Conservation (phyloP, 306 rosid species). For the Corylus heterophylla region DNA sequence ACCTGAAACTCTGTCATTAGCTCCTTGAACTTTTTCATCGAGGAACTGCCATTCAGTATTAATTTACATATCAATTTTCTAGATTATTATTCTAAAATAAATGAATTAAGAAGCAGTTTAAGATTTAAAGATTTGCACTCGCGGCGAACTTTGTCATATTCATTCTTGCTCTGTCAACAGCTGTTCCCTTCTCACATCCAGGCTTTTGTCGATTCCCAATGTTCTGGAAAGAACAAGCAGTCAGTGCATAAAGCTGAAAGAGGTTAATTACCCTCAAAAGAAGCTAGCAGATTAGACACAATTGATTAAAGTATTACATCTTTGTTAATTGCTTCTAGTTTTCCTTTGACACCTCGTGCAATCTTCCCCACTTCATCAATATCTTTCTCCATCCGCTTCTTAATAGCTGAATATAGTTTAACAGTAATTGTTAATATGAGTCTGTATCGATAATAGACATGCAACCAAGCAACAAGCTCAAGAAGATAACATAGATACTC, state of each 20-base stretch:
- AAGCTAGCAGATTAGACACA: slow-evolving; percentile 17
- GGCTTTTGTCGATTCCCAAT: slow-evolving; percentile 77
- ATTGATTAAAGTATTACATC: slow-evolving; percentile 55
- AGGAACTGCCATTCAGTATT: slow-evolving; percentile 55
- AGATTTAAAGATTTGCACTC: slow-evolving; percentile 18
- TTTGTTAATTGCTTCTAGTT: slow-evolving; percentile 77
- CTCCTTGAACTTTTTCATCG: slow-evolving; percentile 83
- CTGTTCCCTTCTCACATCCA: slow-evolving; percentile 93
- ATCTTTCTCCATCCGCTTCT: slow-evolving; percentile 97
- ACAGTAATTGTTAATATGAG: slow-evolving; percentile 15
- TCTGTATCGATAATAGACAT: slow-evolving; percentile 8
- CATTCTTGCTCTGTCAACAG: slow-evolving; percentile 88
- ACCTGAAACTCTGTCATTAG: slow-evolving; percentile 95
- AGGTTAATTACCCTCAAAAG: slow-evolving; percentile 3
- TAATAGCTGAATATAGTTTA: slow-evolving; percentile 65
- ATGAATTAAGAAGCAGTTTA: slow-evolving; percentile 2
- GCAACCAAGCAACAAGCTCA: background rate
- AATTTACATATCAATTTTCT: slow-evolving; percentile 27
- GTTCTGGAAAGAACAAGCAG: slow-evolving; percentile 57
- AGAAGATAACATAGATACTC: background rate
- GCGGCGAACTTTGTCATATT: slow-evolving; percentile 82
- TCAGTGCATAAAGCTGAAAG: slow-evolving; percentile 16
- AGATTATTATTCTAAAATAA: slow-evolving; percentile 2
- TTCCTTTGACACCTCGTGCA: slow-evolving; percentile 75
- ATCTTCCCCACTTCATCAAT: slow-evolving; percentile 97